Base-by-base conservation (phyloP, 257 asterid species). In the Ophiorrhiza pumila region DNA sequence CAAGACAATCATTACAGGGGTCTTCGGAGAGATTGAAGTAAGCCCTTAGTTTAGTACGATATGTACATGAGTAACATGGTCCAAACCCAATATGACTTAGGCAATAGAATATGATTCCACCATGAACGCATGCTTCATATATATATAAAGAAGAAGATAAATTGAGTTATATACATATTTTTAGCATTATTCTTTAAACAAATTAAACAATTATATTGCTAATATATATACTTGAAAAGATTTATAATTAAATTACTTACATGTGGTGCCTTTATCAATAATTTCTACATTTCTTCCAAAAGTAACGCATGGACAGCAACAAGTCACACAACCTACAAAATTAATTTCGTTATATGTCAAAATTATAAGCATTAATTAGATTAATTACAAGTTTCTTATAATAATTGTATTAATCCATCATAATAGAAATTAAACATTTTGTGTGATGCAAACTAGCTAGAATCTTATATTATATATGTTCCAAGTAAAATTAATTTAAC, bases 221-320 rank as follows among this genome's bases (percentile, higher is more conserved):
- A n/a, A n/a, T n/a, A n/a, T n/a, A n/a, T n/a, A n/a, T n/a, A n/a
- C n/a, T n/a, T n/a, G n/a, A n/a, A n/a, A n/a, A n/a, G n/a, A n/a
- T n/a, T n/a, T n/a, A n/a, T n/a, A n/a, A n/a, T n/a, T n/a, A n/a
- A n/a, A 49, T 34, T 11, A 57, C 74, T 69, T 79, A 79, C 83
- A 64, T 37, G 80, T 71, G 34, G 61, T 69, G 66, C 83, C 83
- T 70, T 58, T 49, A 14, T 79, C 83, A 57, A 79, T 63, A 27
- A 79, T 79, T 68, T 79, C 83, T 57, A 68, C 83, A 71, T 79
- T 79, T 50, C 64, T 59, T 43, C 83, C 83, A 65, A 79, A 75
- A 31, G 83, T 70, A 62, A 80, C 73, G 74, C 83, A 76, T 37
- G 83, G 83, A 42, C 83, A 79, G 71, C 80, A 80, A 25, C 78